Evolutionary conservation across 2,329 filamentous ascomycete species (phyloP).

Genomic region (Curvularia verruculosa): DNA sequence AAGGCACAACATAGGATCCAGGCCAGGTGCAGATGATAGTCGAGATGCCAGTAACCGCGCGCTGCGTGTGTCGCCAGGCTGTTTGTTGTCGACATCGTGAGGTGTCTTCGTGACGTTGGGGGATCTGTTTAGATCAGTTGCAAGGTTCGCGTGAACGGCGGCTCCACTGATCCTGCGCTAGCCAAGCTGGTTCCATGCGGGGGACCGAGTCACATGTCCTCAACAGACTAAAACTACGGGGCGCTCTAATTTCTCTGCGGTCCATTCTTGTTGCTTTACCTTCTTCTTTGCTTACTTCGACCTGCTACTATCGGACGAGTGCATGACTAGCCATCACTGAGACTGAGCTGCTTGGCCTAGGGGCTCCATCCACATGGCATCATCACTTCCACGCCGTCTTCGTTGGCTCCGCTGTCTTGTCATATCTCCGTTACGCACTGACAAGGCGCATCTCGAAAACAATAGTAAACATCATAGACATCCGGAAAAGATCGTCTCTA

Average conservation of each 20-base stretch:
- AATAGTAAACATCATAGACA: not conserved
- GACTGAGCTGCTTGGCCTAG: not conserved
- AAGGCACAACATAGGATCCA: slow-evolving; percentile 3
- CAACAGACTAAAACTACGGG: slow-evolving; percentile 5
- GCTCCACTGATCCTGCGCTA: slow-evolving; percentile 12
- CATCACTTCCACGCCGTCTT: slow-evolving; percentile 1
- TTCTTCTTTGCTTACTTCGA: not conserved
- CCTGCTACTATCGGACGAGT: not conserved
- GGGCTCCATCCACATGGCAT: not conserved
- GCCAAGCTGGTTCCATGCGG: slow-evolving; percentile 18
- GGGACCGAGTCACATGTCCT: slow-evolving; percentile 17
- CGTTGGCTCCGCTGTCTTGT: not conserved
- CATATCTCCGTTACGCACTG: not conserved
- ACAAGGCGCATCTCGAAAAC: not conserved
- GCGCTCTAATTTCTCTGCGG: not conserved
- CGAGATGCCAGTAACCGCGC: not conserved
- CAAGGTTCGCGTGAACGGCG: slow-evolving; percentile 20
- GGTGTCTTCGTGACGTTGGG: slow-evolving; percentile 21
- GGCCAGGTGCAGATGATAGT: not conserved
- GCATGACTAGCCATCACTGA: not conserved
- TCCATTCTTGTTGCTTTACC: not conserved
- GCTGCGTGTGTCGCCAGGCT: not conserved
- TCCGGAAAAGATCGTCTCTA: not conserved
- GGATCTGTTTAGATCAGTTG: slow-evolving; percentile 19
- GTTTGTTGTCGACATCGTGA: slow-evolving; percentile 17